Evolutionary conservation across 768 basidiomycete species (phyloP), one percentile per base, ranked within the genome.

Genomic region (Amanita brunnescens): DNA sequence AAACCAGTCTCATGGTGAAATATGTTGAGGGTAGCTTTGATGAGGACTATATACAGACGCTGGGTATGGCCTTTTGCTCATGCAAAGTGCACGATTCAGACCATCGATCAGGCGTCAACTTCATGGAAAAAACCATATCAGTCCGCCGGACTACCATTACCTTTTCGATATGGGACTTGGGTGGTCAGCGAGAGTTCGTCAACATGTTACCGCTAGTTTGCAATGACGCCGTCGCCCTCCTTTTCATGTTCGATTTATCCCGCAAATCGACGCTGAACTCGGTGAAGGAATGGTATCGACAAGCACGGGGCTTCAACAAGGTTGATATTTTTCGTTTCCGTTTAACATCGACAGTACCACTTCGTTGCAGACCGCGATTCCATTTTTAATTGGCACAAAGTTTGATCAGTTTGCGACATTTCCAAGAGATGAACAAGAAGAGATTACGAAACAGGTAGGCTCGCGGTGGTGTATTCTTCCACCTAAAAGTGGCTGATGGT

Each of bases 91-190:
- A 51, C 16, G 43, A 20, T 46, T 40, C 21, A 26, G 37, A 20
- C n/a, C 47, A 2, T 37, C 47, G 14, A 21, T 52, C 58, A 74
- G 91, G 95, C 75, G 93, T 97, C 73, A 97, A 97, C 70, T 98
- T 98, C 70, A 98, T 98, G 96, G 95, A 99, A 76, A 99, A 99
- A 77, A 96, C 95, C 13, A 97, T 99, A 61, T 88, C 90, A 51
- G 95, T 99, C 59, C 85, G 96, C 59, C 86, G 94, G 67, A 98
- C 96, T 53, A 96, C 95, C 51, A 98, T 99, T 68, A 97, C 95
- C 2, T 98, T 99, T 73, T 97, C 94, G 57, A 96, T 98, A 69
- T 99, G 96, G 94, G 93, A 96, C 75, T 73, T 96, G 52, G 93
- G 93, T 57, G 93, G 91, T 43, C 95, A 99, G 67, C 79, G 95